These are phyloP conservation scores for Ophiostoma sp. DNA, from an alignment of 2,329 filamentous ascomycete genomes.

Conservation along the genomic window DNA sequence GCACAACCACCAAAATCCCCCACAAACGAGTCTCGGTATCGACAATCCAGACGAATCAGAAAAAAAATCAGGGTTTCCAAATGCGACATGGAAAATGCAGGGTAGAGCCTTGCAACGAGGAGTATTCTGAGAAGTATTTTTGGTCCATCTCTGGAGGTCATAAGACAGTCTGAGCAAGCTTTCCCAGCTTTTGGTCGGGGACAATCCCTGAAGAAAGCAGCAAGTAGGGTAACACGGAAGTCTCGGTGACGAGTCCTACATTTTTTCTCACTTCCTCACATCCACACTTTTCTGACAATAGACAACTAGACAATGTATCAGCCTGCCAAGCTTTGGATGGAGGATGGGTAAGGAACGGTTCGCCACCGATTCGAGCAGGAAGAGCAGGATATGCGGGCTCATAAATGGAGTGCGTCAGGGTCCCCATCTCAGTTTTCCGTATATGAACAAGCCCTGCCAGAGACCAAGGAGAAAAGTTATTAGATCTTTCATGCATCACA, in stretches of 20 bases:
- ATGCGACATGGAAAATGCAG: not conserved
- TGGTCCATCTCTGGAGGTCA: not conserved
- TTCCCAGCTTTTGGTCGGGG: not conserved
- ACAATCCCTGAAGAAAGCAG: not conserved
- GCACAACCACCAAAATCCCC: not conserved
- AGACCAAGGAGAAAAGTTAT: not conserved
- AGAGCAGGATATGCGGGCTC: not conserved
- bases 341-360: not conserved
- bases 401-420: not conserved
- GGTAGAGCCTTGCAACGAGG: not conserved
- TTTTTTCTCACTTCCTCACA: not conserved
- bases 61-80: not conserved
- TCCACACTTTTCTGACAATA: not conserved
- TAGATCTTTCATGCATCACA: not conserved
- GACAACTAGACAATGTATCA: not conserved
- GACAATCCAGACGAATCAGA: not conserved
- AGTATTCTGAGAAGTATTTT: not conserved
- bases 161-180: not conserved
- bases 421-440: not conserved
- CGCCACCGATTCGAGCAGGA: conserved; percentile 7
- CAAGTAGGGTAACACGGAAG: not conserved
- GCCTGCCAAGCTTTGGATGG: not conserved
- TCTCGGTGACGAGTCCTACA: not conserved
- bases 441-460: not conserved
- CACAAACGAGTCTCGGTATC: not conserved